These are phyloP conservation scores for Emergomyces pasteurianus DNA, from an alignment of 2,329 filamentous ascomycete genomes.

Conservation along the genomic window DNA sequence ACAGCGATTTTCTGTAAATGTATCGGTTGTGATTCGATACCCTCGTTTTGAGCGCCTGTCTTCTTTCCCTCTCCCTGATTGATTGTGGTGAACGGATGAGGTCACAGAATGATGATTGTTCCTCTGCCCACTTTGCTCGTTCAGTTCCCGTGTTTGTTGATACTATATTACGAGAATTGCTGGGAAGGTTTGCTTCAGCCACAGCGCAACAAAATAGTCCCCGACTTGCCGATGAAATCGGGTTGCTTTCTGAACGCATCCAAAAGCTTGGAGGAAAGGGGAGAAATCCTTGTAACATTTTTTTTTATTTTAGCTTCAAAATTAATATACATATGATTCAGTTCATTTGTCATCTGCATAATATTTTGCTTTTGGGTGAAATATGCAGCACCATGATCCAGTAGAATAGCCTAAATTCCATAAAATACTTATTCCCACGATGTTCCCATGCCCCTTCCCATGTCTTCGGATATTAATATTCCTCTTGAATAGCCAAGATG, in stretches of 20 bases:
- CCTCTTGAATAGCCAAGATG: background rate
- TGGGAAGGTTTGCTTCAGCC: background rate
- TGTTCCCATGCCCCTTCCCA: background rate
- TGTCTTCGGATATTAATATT: background rate
- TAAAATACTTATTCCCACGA: background rate
- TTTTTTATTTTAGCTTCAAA: too few relatives aligned
- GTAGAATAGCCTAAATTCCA: background rate
- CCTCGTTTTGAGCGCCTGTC: background rate
- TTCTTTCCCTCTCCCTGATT: background rate
- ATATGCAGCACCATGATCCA: background rate
- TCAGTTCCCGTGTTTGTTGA: too few relatives aligned
- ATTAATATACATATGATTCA: too few relatives aligned
- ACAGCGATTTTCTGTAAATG: background rate
- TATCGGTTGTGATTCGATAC: background rate
- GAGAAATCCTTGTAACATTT: too few relatives aligned
- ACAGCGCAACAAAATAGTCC: background rate
- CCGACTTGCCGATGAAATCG: background rate
- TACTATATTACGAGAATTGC: background rate
- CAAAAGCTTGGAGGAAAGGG: too few relatives aligned
- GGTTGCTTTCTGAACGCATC: background rate
- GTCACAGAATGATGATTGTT: too few relatives aligned
- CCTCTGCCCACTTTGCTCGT: too few relatives aligned
- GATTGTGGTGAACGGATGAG: background rate
- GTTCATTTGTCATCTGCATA: background rate
- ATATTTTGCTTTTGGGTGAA: background rate